Evolutionary conservation across 2,329 filamentous ascomycete genomes (phyloP), one percentile per base, ranked within the genome.

Genomic region (Alternaria conjuncta): DNA sequence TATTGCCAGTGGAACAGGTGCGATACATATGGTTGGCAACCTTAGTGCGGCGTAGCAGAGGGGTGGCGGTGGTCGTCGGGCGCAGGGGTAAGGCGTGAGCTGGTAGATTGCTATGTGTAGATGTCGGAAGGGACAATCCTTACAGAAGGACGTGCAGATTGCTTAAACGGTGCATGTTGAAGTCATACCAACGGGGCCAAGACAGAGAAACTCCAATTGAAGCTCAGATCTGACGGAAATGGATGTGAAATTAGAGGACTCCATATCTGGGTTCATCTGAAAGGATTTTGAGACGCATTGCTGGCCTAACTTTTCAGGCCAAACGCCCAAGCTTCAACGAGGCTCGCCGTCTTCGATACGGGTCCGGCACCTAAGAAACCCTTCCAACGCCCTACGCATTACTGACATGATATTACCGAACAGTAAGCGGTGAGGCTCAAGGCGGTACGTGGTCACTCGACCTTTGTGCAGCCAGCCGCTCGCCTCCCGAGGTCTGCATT

Each of bases 11-110:
- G 63, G 71, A 67, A 71, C 64, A 67, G 57, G 45, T 66, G 61
- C 61, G 64, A 53, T 65, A 71, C 72, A 71, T 70, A 74, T 73
- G 71, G 57, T 65, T 50, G 65, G 70, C 58, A 62, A 68, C 44
- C n/a, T n/a, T 73, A 68, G 65, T 68, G 66, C 60, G 69, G 66
- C 64, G 67, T 63, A 58, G 67, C 57, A 60, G 61, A 65, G 63
- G 36, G 55, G 61, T 64, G 64, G 72, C 64, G 68, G 63, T 67
- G 67, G 61, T 57, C 62, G 64, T 43, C 59, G 57, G 51, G 64
- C 58, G 67, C 66, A 70, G 69, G 67, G 71, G 67, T 63, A 68
- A 60, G 63, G 69, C 63, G 67, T 59, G 53, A 61, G 60, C 57
- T 58, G 62, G 49, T 56, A 66, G 50, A 59, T 55, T 72, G 57